Evolutionary conservation across 306 rosid genomes (phyloP), one percentile per base, ranked within the genome.

Genomic region (Dalbergia cultrata): DNA sequence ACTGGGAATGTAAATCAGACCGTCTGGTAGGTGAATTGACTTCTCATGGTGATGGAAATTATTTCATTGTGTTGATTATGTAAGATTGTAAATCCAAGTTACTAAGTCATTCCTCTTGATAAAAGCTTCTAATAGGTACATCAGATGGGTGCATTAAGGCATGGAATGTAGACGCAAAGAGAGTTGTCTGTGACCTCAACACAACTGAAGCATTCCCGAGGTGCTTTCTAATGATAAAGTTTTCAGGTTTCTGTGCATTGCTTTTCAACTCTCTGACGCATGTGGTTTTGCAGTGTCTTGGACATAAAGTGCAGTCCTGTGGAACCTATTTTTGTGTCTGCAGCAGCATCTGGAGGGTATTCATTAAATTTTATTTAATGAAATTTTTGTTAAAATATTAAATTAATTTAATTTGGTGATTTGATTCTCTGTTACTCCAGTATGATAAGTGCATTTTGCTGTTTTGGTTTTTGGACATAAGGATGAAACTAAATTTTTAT

Each of bases 251-350:
- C 26, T 68, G 45, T 76, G 59, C 77, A 50, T 75, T 75, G 22
- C 33, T 45, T 81, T 45, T 67, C 64, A 19, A 69, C 53, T 39
- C 67, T 78, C 53, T 59, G 21, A 71, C 74, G 58, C 74, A 13
- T 86, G 62, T 62, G 56, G 41, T 80, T 82, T 68, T 85, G 61
- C 97, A 93, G 97, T 79, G 92, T 95, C 37, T 84, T 93, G 97
- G 99, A 95, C 84, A 85, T 95, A 85, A 95, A 93, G 86, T 93
- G 97, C 92, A 95, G 99, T 83, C 99, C 97, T 35, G 95, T 95
- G 72, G 99, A 93, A 80, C 92, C 97, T 68, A 87, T 93, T 83
- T 95, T 95, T 83, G 99, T 95, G 60, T 89, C 97, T 74, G 97
- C 96, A 47, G 97, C 97, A 80, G 97, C 97, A 75, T 95, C 99